Percentiles rank a stretch among this genome's conserved stretches.
phyloP scores from a whole-genome alignment of 1,284 basidiomycete species.

The Ustilago tritici region DNA sequence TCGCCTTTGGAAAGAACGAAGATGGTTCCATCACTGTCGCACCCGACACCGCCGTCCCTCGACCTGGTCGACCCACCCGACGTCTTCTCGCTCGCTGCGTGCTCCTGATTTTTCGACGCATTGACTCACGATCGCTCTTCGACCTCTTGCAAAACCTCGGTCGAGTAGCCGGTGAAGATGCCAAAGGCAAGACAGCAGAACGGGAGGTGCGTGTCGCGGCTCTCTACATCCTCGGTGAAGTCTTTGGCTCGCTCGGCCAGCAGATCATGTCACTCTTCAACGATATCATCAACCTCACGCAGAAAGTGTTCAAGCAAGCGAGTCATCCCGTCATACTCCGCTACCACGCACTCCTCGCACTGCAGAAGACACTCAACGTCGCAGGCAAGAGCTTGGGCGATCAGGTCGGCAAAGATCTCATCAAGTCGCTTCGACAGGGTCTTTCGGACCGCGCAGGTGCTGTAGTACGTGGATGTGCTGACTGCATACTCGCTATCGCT shows the following conservation, averaged over 20 bases:
- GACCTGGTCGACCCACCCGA: conserved; percentile 85
- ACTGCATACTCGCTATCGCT: conserved; percentile 71
- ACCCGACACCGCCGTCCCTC: conserved; percentile 44
- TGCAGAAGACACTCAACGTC: conserved; percentile 80
- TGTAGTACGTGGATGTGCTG: conserved; percentile 85
- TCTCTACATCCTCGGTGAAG: conserved; percentile 84
- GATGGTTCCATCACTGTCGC: conserved; percentile 27
- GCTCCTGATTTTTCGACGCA: conserved; percentile 80
- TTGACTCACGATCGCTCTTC: conserved; percentile 82
- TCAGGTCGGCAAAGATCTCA: conserved; percentile 80
- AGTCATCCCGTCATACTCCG: conserved; percentile 77
- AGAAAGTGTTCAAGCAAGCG: conserved; percentile 47
- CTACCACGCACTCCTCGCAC: conserved; percentile 81
- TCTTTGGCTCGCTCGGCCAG: conserved; percentile 83
- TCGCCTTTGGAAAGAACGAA: conserved; percentile 35
- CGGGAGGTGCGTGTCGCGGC: conserved; percentile 80
- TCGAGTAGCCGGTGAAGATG: conserved; percentile 52
- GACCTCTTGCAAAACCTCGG: conserved; percentile 77
- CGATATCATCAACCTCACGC: conserved; percentile 74
- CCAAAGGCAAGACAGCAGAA: conserved; percentile 76
- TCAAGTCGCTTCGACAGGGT: conserved; percentile 83
- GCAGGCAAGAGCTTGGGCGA: conserved; percentile 88
- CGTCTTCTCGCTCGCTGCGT: conserved; percentile 84
- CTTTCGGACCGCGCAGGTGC: conserved; percentile 86
- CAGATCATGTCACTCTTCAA: conserved; percentile 95